Evolutionary conservation across 345 rosid genomes (phyloP).

Genomic region (Dipteronia dyeriana): DNA sequence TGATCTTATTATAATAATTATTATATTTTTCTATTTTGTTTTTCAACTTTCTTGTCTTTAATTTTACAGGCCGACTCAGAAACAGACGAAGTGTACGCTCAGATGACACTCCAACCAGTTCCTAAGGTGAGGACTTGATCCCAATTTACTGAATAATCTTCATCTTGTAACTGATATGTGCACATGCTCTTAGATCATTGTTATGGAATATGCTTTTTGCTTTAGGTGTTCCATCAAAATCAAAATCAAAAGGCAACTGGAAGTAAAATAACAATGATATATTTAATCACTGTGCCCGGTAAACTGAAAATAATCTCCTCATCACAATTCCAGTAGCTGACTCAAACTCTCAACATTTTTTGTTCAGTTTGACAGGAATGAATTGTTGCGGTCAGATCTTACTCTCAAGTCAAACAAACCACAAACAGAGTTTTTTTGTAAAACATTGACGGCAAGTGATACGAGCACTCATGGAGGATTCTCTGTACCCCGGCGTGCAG

Average conservation of each 20-base stretch:
- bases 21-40: background rate
- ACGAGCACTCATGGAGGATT: conserved; percentile 99
- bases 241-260: background rate
- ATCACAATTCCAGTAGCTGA: conserved; percentile 18
- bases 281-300: background rate
- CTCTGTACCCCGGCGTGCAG: conserved; percentile 95
- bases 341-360: conserved; percentile 27
- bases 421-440: conserved; percentile 88
- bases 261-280: conserved; percentile 1
- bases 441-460: conserved; percentile 95
- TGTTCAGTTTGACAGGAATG: conserved; percentile 89
- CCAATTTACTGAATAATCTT: conserved; percentile 23
- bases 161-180: conserved; percentile 18
- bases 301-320: conserved; percentile 1
- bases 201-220: conserved; percentile 13
- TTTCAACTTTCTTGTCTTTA: conserved; percentile 27
- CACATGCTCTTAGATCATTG: background rate
- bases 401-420: conserved; percentile 69
- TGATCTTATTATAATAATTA: background rate
- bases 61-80: conserved; percentile 83
- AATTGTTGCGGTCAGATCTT: conserved; percentile 83
- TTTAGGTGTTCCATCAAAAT: background rate
- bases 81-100: conserved; percentile 97
- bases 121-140: conserved; percentile 48
- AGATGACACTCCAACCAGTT: conserved; percentile 95